Percentiles rank a stretch among this genome's conserved stretches.
Conservation (phyloP, 495 filamentous ascomycete genomes). For the Patellaria atrata region DNA sequence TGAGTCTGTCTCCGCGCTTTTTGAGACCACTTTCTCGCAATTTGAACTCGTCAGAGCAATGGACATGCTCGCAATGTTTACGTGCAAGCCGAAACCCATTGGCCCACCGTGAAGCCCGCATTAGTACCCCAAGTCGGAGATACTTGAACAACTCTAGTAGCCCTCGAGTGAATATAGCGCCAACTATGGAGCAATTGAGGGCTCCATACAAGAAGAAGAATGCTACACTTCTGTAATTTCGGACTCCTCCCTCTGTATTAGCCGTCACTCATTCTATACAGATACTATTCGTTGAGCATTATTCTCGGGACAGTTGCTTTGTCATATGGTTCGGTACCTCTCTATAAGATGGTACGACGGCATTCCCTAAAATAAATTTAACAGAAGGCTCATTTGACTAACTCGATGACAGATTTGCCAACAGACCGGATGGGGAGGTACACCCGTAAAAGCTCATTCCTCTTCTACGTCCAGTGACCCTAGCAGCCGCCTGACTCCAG, state of each 20-base stretch:
- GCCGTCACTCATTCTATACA: conserved; percentile 23
- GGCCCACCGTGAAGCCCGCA: background rate
- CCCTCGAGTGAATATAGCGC: conserved; percentile 20
- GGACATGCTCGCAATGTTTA: conserved; percentile 17
- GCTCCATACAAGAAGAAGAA: conserved; percentile 45
- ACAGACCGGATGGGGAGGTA: conserved; percentile 88
- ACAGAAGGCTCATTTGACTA: background rate
- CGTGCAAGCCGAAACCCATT: conserved; percentile 1
- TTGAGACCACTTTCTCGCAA: conserved; percentile 2
- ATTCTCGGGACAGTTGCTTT: conserved; percentile 84
- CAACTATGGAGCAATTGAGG: conserved; percentile 40
- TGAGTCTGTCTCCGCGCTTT: conserved; percentile 4
- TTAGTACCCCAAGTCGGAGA: conserved; percentile 6
- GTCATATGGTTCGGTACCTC: conserved; percentile 87
- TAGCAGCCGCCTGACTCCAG: conserved; percentile 57
- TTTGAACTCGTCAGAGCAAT: conserved; percentile 3
- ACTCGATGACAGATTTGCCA: conserved; percentile 84
- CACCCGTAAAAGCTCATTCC: conserved; percentile 71
- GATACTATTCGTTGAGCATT: conserved; percentile 71
- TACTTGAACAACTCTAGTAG: conserved; percentile 19
- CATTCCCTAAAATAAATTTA: background rate
- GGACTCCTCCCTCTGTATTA: background rate
- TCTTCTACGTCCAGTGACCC: conserved; percentile 43
- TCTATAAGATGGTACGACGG: conserved; percentile 81
- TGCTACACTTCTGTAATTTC: conserved; percentile 38